These are phyloP conservation scores for Stentor roeselii DNA, from an alignment of 73 alveolate species.

Conservation along the genomic window DNA sequence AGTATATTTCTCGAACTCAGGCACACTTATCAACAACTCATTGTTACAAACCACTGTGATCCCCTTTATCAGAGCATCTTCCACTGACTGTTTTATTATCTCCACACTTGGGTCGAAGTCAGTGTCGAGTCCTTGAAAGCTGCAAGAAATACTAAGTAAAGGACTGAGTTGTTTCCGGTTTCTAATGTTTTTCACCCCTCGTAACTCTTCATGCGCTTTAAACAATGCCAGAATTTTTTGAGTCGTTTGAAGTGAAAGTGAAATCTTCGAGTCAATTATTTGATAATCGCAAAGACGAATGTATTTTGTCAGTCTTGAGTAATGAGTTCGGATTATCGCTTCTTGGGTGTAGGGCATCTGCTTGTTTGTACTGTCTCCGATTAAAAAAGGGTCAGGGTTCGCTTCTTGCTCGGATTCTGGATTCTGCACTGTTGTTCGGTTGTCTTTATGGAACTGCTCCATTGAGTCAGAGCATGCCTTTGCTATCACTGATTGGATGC, in stretches of 20 bases:
- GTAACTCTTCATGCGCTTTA: conserved; percentile 56
- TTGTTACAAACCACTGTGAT: conserved; percentile 54
- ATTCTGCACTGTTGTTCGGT: conserved; percentile 69
- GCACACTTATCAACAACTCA: conserved; percentile 50
- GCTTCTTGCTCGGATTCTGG: conserved; percentile 52
- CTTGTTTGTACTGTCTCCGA: conserved; percentile 86
- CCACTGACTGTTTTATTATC: conserved; percentile 52
- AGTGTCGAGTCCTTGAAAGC: conserved; percentile 35
- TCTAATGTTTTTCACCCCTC: conserved; percentile 42
- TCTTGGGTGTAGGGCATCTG: conserved; percentile 97
- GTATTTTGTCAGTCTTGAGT: conserved; percentile 84
- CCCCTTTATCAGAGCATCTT: conserved; percentile 54
- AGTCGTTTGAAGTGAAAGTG: conserved; percentile 9
- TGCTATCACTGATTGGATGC: conserved; percentile 54
- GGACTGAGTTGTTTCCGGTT: conserved; percentile 49
- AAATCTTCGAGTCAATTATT: conserved; percentile 84
- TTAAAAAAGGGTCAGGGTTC: conserved; percentile 70
- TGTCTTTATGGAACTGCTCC: conserved; percentile 73
- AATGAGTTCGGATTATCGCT: conserved; percentile 95
- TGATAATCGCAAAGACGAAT: conserved; percentile 89
- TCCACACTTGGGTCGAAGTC: conserved; percentile 40
- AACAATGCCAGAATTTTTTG: conserved; percentile 30
- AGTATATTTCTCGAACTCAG: conserved; percentile 46
- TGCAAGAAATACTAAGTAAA: conserved; percentile 43
- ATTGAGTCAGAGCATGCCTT: conserved; percentile 72